Base-by-base conservation (phyloP, 306 rosid genomes). In the Vachellia pachyceras region DNA sequence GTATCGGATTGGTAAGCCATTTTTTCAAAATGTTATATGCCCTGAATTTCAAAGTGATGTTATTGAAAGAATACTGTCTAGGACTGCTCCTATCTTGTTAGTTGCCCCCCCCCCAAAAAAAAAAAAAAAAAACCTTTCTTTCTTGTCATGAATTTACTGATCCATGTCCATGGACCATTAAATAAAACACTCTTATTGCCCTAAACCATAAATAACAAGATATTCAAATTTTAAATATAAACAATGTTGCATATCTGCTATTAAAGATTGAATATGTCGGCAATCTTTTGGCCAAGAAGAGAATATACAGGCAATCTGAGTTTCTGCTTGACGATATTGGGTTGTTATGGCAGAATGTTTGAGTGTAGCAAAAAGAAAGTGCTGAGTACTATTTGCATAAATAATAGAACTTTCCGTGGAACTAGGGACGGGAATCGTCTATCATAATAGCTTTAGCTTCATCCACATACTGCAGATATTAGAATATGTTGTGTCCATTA, bases 1-100 rank as follows among this genome's bases (percentile, higher is more conserved):
- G 95, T 78, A 92, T 92, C 78, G 97, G 95, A 78, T 54, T 83
- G 92, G 97, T 92, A 82, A 85, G 75, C 18, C 35, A 35, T 15
- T 83, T 78, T 77, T 73, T 44, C 64, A 49, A 39, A 54, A 29
- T 58, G 17, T 13, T 9, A 60, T 33, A 17, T 65, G 36, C 55
- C 69, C 63, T 45, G 39, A 40, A 74, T 25, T 37, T 73, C 45
- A 15, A 22, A 36, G 60, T 64, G 35, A 17, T 12, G 33, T 8
- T 72, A 47, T 73, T 37, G 45, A 36, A 6, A n/a, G 74, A 36
- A 36, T 44, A 46, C 46, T 75, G 64, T 29, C 57, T 25, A 20
- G 15, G 33, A 37, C 20, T 57, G 12, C 35, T 72, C 18, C 41
- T 66, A 40, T 52, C n/a, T 65, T 74, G 39, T 5, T 78, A 47